Percentiles rank a stretch among this genome's conserved stretches.
Evolutionary conservation across 2,329 filamentous ascomycete species (phyloP).

Genomic region (Aspergillus piperis): DNA sequence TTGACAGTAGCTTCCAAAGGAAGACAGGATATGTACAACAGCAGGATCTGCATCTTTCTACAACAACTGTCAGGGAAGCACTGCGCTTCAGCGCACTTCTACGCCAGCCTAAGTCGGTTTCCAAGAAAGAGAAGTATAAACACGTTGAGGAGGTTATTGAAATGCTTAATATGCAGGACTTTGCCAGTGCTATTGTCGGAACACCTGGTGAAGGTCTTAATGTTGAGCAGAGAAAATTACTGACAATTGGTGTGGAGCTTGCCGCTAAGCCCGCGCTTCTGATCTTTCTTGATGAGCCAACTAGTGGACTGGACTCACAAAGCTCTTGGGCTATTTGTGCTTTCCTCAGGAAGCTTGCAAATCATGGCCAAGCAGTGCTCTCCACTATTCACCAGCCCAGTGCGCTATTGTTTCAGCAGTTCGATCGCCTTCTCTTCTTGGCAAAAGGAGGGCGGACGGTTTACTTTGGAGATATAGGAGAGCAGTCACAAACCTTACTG

Average conservation of each 20-base stretch:
- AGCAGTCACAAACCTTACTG: slow-evolving; percentile 57
- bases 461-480: slow-evolving; percentile 67
- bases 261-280: slow-evolving; percentile 84
- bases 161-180: slow-evolving; percentile 84
- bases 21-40: slow-evolving; percentile 70
- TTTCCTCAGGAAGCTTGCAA: slow-evolving; percentile 83
- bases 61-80: slow-evolving; percentile 82
- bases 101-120: slow-evolving; percentile 72
- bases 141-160: slow-evolving; percentile 82
- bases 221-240: slow-evolving; percentile 65
- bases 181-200: slow-evolving; percentile 83
- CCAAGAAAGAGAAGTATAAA: slow-evolving; percentile 71
- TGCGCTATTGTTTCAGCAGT: slow-evolving; percentile 88
- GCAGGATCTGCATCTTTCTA: slow-evolving; percentile 76
- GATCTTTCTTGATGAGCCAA: slow-evolving; percentile 90
- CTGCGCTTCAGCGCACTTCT: slow-evolving; percentile 81
- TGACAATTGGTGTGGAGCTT: slow-evolving; percentile 90
- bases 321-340: slow-evolving; percentile 86
- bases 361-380: slow-evolving; percentile 82
- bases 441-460: slow-evolving; percentile 65
- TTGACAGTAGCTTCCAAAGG: slow-evolving; percentile 61
- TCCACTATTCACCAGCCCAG: slow-evolving; percentile 94
- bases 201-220: slow-evolving; percentile 74
- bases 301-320: slow-evolving; percentile 85
- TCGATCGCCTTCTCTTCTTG: slow-evolving; percentile 63